Percentiles rank a stretch among this genome's conserved stretches.
These are phyloP conservation scores for Blastocystis sp. DNA, from an alignment of 352 stramenopile species.

Conservation along the genomic window DNA sequence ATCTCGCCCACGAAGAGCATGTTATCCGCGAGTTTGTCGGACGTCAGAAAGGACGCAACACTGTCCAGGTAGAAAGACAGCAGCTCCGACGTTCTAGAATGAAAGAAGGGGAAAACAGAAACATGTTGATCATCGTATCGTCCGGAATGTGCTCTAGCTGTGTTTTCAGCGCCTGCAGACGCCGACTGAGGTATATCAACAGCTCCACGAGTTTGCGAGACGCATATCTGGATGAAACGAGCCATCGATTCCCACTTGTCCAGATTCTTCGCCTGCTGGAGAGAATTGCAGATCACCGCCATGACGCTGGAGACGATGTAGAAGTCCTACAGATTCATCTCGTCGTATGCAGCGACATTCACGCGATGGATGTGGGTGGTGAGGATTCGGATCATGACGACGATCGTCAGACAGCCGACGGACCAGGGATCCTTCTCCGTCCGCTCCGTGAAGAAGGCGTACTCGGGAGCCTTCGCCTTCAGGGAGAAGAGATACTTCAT, in stretches of 20 bases:
- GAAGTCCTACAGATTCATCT: background rate
- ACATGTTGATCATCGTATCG: conserved; percentile 21
- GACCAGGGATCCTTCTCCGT: background rate
- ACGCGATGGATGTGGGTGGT: background rate
- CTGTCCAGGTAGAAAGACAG: background rate
- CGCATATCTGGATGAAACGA: background rate
- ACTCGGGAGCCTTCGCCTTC: background rate
- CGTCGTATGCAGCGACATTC: background rate
- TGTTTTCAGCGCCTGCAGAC: background rate
- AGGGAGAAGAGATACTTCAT: conserved; percentile 25
- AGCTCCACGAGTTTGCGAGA: conserved; percentile 4
- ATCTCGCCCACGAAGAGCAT: background rate
- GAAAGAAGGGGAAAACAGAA: background rate
- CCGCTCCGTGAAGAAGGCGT: conserved; percentile 11
- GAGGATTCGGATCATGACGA: background rate
- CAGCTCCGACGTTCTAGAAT: conserved; percentile 25
- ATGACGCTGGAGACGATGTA: conserved; percentile 12
- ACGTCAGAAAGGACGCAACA: background rate
- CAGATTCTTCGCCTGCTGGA: background rate
- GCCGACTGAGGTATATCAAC: background rate
- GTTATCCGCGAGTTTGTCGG: background rate
- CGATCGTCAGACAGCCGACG: background rate
- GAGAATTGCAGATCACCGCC: conserved; percentile 13
- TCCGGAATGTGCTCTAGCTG: background rate
- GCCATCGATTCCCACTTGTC: background rate